Evolutionary conservation across 129 eudicot species (phyloP).

Genomic region (Logfia minima): DNA sequence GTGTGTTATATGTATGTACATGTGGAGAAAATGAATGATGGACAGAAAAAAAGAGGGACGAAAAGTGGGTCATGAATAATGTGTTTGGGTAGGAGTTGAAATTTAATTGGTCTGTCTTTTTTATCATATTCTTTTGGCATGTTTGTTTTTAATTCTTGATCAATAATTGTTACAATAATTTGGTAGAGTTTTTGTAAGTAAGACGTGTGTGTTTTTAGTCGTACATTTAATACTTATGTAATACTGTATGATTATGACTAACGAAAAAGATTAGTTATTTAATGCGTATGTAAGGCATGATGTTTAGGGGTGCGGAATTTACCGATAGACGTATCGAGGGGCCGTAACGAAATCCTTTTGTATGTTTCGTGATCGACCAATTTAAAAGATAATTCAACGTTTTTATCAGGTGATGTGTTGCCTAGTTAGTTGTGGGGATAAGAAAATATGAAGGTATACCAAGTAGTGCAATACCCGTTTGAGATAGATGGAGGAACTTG

Average conservation of each 20-base stretch:
- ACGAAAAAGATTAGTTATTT: neutral
- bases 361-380: neutral
- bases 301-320: neutral
- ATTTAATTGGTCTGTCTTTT: slow-evolving; percentile 18
- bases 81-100: slow-evolving; percentile 17
- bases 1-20: slow-evolving; percentile 15
- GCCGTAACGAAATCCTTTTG: neutral
- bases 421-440: too few species aligned
- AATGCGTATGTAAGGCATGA: neutral
- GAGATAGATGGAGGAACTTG: too few species aligned
- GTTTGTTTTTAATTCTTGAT: neutral
- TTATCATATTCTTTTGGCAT: too few species aligned
- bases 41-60: neutral
- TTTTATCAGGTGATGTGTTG: too few species aligned
- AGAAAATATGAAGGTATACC: too few species aligned
- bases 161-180: neutral
- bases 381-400: neutral
- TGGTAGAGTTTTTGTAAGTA: neutral
- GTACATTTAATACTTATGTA: neutral
- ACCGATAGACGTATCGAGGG: neutral
- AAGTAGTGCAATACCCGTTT: too few species aligned
- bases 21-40: neutral
- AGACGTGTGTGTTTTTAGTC: neutral
- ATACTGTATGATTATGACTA: too few species aligned
- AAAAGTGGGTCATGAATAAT: slow-evolving; percentile 17